Conservation (phyloP, 139 green algal species). For the Chlorella sp. region DNA sequence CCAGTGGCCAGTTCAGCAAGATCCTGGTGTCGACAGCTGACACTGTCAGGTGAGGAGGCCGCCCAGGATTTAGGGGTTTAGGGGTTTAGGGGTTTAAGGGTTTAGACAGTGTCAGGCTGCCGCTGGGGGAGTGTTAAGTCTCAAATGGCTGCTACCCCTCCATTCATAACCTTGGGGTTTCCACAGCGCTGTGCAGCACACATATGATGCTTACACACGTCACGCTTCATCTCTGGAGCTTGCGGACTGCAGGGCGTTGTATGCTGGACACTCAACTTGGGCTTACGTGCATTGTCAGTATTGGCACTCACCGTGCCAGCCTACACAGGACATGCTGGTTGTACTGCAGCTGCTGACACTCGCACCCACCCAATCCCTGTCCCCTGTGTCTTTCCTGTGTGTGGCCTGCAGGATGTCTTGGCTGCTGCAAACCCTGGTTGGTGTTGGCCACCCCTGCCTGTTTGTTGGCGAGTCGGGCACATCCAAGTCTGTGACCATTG, state of each 20-base stretch:
- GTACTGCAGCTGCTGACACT: background rate
- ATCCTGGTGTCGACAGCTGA: constrained; percentile 82
- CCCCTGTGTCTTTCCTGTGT: too few species aligned
- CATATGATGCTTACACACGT: too few species aligned
- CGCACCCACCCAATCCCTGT: too few species aligned
- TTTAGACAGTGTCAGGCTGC: background rate
- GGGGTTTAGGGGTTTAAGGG: background rate
- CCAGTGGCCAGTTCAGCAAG: constrained; percentile 61
- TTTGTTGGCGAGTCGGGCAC: constrained; percentile 73
- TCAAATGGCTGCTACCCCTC: background rate
- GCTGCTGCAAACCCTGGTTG: constrained; percentile 45
- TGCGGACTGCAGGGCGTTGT: too few species aligned
- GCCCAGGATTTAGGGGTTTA: background rate
- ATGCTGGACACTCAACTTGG: too few species aligned
- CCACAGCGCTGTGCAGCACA: background rate
- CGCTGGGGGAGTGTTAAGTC: background rate
- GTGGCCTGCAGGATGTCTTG: constrained; percentile 63
- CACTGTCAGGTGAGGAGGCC: constrained; percentile 47
- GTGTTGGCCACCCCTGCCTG: constrained; percentile 52
- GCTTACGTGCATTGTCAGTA: too few species aligned
- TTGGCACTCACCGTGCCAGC: too few species aligned
- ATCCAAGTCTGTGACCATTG: constrained; percentile 72
- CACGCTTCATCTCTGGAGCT: too few species aligned
- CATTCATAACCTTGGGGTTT: too few species aligned
- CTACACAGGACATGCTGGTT: background rate